Conservation (phyloP, 179 eudicot genomes). For the Beta macrorhiza region DNA sequence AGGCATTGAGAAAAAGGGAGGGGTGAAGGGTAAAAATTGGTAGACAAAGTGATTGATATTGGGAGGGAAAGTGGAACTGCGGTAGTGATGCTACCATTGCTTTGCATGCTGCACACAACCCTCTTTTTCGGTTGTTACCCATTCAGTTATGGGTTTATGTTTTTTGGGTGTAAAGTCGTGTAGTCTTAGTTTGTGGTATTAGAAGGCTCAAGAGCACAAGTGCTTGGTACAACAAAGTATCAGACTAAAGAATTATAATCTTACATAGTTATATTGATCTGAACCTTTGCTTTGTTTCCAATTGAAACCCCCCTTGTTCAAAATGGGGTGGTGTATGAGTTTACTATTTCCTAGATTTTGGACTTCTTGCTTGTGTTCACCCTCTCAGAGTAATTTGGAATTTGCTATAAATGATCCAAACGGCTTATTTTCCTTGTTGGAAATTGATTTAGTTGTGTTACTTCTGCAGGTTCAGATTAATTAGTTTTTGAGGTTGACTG, state of each 20-base stretch:
- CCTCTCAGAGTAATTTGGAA: background rate
- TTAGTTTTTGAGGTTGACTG: background rate
- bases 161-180: background rate
- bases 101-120: background rate
- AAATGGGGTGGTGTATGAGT: background rate
- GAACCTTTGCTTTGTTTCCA: too few relatives aligned
- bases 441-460: conserved; percentile 6
- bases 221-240: background rate
- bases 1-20: background rate
- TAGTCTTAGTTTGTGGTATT: background rate
- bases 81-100: background rate
- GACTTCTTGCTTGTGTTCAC: background rate
- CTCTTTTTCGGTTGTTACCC: background rate
- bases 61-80: background rate
- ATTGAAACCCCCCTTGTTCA: background rate
- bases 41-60: background rate
- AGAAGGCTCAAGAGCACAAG: background rate
- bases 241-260: background rate
- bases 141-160: background rate
- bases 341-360: background rate
- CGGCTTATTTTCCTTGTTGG: background rate
- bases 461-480: background rate
- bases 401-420: background rate
- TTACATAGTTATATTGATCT: background rate
- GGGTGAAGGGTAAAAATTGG: conserved; percentile 3